Conservation (phyloP, 805 yeast species). For the Yarrowia sp. region DNA sequence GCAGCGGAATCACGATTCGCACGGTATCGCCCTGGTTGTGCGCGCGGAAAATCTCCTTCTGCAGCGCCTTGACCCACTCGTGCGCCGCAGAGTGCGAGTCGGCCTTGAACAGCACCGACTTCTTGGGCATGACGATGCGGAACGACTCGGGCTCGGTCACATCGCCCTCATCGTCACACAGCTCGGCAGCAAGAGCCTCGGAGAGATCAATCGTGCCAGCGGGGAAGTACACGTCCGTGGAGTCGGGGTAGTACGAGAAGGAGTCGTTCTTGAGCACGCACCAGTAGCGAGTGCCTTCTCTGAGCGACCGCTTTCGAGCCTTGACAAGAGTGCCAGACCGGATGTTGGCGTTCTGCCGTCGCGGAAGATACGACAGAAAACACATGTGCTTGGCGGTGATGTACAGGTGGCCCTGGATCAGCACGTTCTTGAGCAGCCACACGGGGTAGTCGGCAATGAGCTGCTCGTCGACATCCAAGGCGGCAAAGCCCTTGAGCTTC, state of each 20-base stretch:
- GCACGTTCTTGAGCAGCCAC: conserved; percentile 79
- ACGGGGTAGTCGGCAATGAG: conserved; percentile 53
- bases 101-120: conserved; percentile 63
- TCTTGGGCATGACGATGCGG: conserved; percentile 55
- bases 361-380: conserved; percentile 79
- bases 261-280: conserved; percentile 69
- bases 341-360: conserved; percentile 44
- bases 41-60: conserved; percentile 73
- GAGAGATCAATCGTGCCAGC: conserved; percentile 68
- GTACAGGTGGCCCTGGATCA: conserved; percentile 81
- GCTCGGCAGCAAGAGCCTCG: conserved; percentile 59
- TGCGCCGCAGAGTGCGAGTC: conserved; percentile 73
- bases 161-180: conserved; percentile 36
- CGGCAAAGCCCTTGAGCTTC: conserved; percentile 25
- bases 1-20: conserved; percentile 71
- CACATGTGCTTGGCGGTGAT: conserved; percentile 62
- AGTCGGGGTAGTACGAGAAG: conserved; percentile 58
- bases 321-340: conserved; percentile 53
- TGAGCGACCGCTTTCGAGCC: conserved; percentile 34
- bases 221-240: conserved; percentile 87
- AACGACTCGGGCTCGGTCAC: conserved; percentile 48
- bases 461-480: conserved; percentile 26
- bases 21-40: conserved; percentile 71
- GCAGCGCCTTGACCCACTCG: conserved; percentile 73
- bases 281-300: conserved; percentile 62